Evolutionary conservation across 306 rosid genomes (phyloP), one percentile per base, ranked within the genome.

Genomic region (Sophora flavescens): DNA sequence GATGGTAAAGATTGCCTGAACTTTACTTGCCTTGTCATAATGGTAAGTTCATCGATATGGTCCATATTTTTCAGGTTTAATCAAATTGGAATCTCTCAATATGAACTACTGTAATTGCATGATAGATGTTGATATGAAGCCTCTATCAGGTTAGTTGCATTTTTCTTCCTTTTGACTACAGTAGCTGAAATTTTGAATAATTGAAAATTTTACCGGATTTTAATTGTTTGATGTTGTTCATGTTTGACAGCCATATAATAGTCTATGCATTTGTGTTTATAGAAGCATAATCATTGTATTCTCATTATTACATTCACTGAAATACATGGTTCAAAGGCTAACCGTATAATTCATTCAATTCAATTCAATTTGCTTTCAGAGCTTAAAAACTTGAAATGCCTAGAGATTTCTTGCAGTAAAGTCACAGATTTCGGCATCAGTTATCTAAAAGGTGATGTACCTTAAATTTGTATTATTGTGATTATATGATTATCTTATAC

Each of bases 401-500:
- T 94, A 56, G 92, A 94, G 86, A 83, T 94, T 82, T 87, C 93
- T 9, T 86, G 91, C 91, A 85, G 95, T 82, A 90, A 82, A 84
- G 95, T 94, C 70, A 87, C 95, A 5, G 89, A 94, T 86, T 13
- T 47, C 60, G 98, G 98, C 83, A 80, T 94, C 84, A 72, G 84
- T 64, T 89, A 79, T 84, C 82, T 94, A 58, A 81, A 81, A 92
- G 98, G 98, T 94, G 85, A 50, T 35, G 11, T 5, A 14, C 41
- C 68, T 33, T 62, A n/a, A 48, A 79, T 22, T 22, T 78, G 17
- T 36, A 42, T 63, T 63, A 39, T 56, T 74, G 18, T 17, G 28
- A 45, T 51, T 72, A 50, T 85, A 50, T 72, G 64, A 15, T 77
- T 38, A 68, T 81, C 78, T 72, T 48, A 39, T 53, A 42, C 58